phyloP scores from a whole-genome alignment of 179 eudicot genomes.

The Beta corolliflora region DNA sequence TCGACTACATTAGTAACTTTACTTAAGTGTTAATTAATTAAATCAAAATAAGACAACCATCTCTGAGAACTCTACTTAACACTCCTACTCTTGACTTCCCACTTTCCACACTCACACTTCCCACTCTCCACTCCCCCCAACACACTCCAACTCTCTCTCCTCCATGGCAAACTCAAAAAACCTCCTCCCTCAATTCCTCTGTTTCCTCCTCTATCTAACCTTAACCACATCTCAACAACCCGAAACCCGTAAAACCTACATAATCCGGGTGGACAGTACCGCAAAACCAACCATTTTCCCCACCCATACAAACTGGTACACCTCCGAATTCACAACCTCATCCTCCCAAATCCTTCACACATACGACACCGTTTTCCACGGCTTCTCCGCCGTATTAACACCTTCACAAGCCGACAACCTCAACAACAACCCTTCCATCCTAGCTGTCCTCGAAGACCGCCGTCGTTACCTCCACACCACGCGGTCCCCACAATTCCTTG shows the following conservation, averaged over 20 bases:
- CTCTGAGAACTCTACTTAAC: constrained; percentile 17
- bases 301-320: constrained; percentile 79
- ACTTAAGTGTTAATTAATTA: constrained; percentile 11
- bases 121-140: constrained; percentile 14
- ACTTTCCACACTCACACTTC: constrained; percentile 23
- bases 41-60: constrained; percentile 18
- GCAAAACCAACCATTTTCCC: constrained; percentile 82
- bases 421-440: constrained; percentile 60
- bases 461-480: constrained; percentile 77
- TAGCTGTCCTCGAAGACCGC: constrained; percentile 69
- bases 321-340: constrained; percentile 49
- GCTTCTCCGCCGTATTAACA: constrained; percentile 77
- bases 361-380: constrained; percentile 80
- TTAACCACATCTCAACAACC: constrained; percentile 1
- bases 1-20: not conserved
- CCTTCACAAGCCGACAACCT: constrained; percentile 45
- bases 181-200: constrained; percentile 23
- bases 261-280: constrained; percentile 50
- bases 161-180: constrained; percentile 44
- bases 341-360: constrained; percentile 60
- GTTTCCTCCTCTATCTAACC: constrained; percentile 22
- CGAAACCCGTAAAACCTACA: constrained; percentile 50
- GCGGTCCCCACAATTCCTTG: constrained; percentile 91
- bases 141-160: constrained; percentile 3
- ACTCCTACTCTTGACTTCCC: constrained; percentile 3